A percentile compares a stretch with the other conserved stretches of the same genome.
phyloP scores from a whole-genome alignment of 2,329 filamentous ascomycete genomes.

The Cladorrhinum sp. region DNA sequence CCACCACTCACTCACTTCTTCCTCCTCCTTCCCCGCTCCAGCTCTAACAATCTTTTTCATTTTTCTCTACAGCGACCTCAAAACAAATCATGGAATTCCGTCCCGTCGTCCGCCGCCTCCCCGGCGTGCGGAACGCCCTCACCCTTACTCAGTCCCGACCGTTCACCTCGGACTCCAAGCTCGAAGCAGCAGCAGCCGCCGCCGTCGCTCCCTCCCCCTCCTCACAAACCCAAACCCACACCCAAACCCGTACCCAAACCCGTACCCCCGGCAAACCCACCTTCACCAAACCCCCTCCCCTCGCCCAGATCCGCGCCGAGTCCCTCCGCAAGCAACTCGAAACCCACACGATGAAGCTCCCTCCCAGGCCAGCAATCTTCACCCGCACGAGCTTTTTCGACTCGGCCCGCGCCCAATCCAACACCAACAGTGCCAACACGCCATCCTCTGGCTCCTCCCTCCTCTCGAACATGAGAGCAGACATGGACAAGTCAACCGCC shows the following conservation, averaged over 20 bases:
- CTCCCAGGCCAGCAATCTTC: background rate
- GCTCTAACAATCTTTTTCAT: background rate
- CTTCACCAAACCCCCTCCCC: background rate
- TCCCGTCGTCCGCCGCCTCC: slow-evolving; percentile 20
- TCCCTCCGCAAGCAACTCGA: background rate
- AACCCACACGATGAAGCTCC: background rate
- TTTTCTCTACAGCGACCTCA: background rate
- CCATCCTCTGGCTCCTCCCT: background rate
- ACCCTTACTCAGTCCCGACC: slow-evolving; percentile 5
- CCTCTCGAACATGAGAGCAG: background rate
- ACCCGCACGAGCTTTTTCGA: background rate
- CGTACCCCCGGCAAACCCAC: background rate
- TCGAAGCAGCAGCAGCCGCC: slow-evolving; percentile 6
- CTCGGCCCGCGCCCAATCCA: background rate
- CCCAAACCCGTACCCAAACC: too few species aligned
- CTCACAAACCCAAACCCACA: background rate
- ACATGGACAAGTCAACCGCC: slow-evolving; percentile 9
- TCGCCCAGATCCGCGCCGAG: slow-evolving; percentile 2
- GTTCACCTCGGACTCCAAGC: slow-evolving; percentile 3
- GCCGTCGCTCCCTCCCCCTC: background rate
- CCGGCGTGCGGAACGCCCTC: slow-evolving; percentile 13
- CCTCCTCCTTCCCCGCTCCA: too few species aligned
- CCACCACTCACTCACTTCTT: background rate
- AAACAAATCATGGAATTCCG: slow-evolving; percentile 28
- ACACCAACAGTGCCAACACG: too few species aligned